A percentile compares a stretch with the other conserved stretches of the same genome.
Conservation (phyloP, 306 rosid genomes). For the Dalbergia oliveri region DNA sequence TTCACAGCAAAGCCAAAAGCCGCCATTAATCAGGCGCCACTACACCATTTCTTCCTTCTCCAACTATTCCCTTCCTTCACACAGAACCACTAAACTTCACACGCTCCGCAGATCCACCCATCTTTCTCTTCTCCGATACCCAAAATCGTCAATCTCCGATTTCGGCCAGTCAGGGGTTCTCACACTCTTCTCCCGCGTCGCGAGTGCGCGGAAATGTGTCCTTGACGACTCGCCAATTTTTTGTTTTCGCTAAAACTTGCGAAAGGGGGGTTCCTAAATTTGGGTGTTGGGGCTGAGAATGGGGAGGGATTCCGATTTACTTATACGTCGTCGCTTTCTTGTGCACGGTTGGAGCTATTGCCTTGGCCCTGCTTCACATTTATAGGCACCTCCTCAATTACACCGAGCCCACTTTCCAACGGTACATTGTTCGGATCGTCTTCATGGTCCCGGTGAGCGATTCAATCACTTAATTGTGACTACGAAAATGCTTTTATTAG, state of each 20-base stretch:
- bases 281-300: slow-evolving; percentile 34
- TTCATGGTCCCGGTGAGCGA: slow-evolving; percentile 88
- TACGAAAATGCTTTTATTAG: neutral
- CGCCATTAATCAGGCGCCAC: slow-evolving; percentile 37
- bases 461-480: neutral
- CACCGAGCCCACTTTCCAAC: slow-evolving; percentile 90
- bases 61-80: neutral
- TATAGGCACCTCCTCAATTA: slow-evolving; percentile 83
- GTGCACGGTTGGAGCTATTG: slow-evolving; percentile 82
- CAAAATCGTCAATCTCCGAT: slow-evolving; percentile 26
- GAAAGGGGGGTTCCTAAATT: slow-evolving; percentile 23
- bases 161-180: slow-evolving; percentile 40
- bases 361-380: slow-evolving; percentile 72
- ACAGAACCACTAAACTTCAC: neutral
- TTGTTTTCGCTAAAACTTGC: no score
- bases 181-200: neutral
- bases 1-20: slow-evolving; percentile 26
- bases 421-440: slow-evolving; percentile 84
- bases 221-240: slow-evolving; percentile 3
- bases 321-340: slow-evolving; percentile 66
- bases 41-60: no score
- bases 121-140: neutral
- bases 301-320: slow-evolving; percentile 67
- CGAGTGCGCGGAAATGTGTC: slow-evolving; percentile 11
- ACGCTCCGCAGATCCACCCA: slow-evolving; percentile 40